Base-by-base conservation (phyloP, 1,284 basidiomycete species). In the Sporisorium exsertum region DNA sequence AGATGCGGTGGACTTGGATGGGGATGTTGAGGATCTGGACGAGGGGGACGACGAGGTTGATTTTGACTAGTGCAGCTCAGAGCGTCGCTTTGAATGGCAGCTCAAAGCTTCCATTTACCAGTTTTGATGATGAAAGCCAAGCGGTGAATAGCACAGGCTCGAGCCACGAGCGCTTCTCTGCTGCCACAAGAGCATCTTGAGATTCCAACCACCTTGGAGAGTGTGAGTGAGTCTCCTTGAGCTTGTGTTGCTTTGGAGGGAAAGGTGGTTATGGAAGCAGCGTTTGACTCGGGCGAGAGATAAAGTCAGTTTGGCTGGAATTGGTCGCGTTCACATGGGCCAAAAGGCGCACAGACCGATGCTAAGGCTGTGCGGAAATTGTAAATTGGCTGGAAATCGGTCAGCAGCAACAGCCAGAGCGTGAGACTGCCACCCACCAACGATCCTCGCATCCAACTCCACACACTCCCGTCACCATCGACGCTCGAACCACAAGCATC, bases 21-120 rank as follows among this genome's bases (percentile, higher is more conserved):
- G 60, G 3, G 80, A 80, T 26, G 61, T 80, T n/a, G 80, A 79
- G 35, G 80, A 81, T 55, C 52, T 81, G 13, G 80, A 81, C 47
- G 67, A 73, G 20, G 73, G 68, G 4, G 73, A 70, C 22, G 73
- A 76, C 49, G 73, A 76, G 26, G 73, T 76, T 1, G 73, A 76
- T 47, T 76, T 65, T 60, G 73, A 76, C 47, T 71, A 61, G 46
- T 6, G 27, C 45, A 5, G 29, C n/a, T n/a, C n/a, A n/a, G n/a
- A n/a, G n/a, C n/a, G n/a, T n/a, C n/a, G n/a, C n/a, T n/a, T n/a
- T n/a, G n/a, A n/a, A n/a, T n/a, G n/a, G n/a, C n/a, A n/a, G n/a
- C n/a, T n/a, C n/a, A n/a, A n/a, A n/a, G n/a, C n/a, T n/a, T n/a
- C n/a, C n/a, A n/a, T n/a, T n/a, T n/a, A n/a, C n/a, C n/a, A n/a